A percentile compares a stretch with the other conserved stretches of the same genome.
These are phyloP conservation scores for Phialemonium atrogriseum DNA, from an alignment of 2,329 filamentous ascomycete species.

Conservation along the genomic window DNA sequence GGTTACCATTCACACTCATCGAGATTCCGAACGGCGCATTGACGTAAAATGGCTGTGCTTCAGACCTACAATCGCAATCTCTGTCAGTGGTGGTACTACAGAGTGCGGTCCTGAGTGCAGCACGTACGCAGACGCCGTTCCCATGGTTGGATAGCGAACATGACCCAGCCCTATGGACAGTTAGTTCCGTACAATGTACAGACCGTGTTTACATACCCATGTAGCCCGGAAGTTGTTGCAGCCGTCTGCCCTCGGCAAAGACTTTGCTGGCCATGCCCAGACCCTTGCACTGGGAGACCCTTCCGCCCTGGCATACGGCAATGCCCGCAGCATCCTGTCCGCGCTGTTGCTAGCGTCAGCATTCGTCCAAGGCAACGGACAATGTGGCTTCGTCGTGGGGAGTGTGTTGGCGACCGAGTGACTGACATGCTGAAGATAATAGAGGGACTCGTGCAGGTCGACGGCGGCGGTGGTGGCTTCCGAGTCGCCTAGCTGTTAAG, in stretches of 20 bases:
- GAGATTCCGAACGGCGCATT: slow-evolving; percentile 79
- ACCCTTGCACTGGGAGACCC: slow-evolving; percentile 84
- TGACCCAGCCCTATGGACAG: too few relatives aligned
- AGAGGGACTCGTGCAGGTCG: slow-evolving; percentile 64
- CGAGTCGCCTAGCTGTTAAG: too few relatives aligned
- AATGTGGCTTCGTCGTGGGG: slow-evolving; percentile 74
- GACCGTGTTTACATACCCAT: too few relatives aligned
- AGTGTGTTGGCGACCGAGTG: slow-evolving; percentile 81
- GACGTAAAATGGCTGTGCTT: slow-evolving; percentile 90
- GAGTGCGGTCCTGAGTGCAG: not conserved
- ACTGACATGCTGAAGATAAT: slow-evolving; percentile 61
- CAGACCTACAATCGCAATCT: slow-evolving; percentile 46
- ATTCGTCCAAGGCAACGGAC: not conserved
- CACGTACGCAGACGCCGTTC: slow-evolving; percentile 27
- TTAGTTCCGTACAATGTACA: too few relatives aligned
- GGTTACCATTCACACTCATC: slow-evolving; percentile 79
- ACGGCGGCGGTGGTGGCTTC: too few relatives aligned
- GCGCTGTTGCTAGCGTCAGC: slow-evolving; percentile 42
- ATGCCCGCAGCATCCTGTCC: slow-evolving; percentile 88
- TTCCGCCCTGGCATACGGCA: slow-evolving; percentile 63
- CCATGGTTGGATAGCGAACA: slow-evolving; percentile 82
- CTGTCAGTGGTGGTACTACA: slow-evolving; percentile 21
- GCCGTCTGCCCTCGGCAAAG: slow-evolving; percentile 69
- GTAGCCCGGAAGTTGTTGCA: slow-evolving; percentile 69
- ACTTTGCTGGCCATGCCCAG: slow-evolving; percentile 82